phyloP scores from a whole-genome alignment of 2,329 filamentous ascomycete genomes.

The Aspergillus pseudotamarii region DNA sequence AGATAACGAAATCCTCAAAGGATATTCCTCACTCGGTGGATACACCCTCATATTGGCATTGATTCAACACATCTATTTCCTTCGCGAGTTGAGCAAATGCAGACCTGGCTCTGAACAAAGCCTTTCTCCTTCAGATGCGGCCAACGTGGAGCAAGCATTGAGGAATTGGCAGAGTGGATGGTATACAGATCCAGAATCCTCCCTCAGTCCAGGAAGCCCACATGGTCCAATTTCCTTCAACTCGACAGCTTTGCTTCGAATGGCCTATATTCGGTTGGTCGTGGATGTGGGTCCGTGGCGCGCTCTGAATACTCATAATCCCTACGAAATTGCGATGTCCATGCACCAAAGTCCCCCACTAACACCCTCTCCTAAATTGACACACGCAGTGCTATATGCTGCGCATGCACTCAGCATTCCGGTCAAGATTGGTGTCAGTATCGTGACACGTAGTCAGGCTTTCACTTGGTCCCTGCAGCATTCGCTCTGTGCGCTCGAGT shows the following conservation, averaged over 20 bases:
- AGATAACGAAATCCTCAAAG: no score
- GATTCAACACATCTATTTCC: constrained; percentile 70
- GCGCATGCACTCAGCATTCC: constrained; percentile 18
- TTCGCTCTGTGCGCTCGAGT: constrained; percentile 25
- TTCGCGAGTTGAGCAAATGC: constrained; percentile 47
- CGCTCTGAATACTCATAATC: constrained; percentile 4
- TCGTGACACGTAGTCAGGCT: constrained; percentile 20
- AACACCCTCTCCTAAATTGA: background rate
- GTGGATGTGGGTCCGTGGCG: constrained; percentile 9
- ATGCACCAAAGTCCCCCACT: background rate
- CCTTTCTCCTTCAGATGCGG: background rate
- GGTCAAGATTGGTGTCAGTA: constrained; percentile 19
- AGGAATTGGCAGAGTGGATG: constrained; percentile 11
- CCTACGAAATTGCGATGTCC: background rate
- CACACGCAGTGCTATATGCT: constrained; percentile 11
- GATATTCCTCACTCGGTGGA: constrained; percentile 57
- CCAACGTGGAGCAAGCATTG: constrained; percentile 6
- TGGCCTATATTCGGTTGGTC: constrained; percentile 17
- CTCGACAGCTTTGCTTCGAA: constrained; percentile 17
- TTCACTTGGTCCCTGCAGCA: constrained; percentile 25
- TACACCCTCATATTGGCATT: constrained; percentile 71
- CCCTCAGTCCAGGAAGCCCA: constrained; percentile 36
- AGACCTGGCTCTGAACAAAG: background rate
- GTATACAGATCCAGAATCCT: constrained; percentile 52
- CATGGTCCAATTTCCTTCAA: constrained; percentile 16